Evolutionary conservation across 2,329 filamentous ascomycete genomes (phyloP).

Genomic region (Teratosphaeria viscida): DNA sequence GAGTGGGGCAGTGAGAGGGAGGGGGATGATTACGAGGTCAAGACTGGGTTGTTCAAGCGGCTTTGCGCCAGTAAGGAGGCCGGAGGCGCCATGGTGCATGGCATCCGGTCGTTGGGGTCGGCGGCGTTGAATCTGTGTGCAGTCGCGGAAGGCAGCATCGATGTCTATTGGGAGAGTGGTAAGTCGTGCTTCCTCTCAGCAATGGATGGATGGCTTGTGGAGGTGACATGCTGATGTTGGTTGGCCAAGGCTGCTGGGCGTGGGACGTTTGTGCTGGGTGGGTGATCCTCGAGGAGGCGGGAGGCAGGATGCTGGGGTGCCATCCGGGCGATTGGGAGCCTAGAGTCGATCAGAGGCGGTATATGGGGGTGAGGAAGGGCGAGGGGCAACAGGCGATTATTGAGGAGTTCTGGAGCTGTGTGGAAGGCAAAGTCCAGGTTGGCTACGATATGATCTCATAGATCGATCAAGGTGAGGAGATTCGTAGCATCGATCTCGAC

Average conservation of each 20-base stretch:
- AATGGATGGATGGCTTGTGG: too few species aligned
- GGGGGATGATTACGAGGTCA: conserved; percentile 61
- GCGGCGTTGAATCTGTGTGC: conserved; percentile 67
- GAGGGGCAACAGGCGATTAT: conserved; percentile 36
- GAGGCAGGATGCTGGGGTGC: conserved; percentile 59
- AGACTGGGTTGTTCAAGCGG: conserved; percentile 53
- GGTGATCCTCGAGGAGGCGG: conserved; percentile 65
- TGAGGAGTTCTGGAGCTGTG: conserved; percentile 39
- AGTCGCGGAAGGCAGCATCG: conserved; percentile 60
- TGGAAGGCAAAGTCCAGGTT: conserved; percentile 36
- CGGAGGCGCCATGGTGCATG: conserved; percentile 63
- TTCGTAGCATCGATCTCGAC: too few species aligned
- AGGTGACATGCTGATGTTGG: too few species aligned
- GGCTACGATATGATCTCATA: conserved; percentile 16
- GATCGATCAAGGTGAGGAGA: too few species aligned
- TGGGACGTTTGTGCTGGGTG: conserved; percentile 80
- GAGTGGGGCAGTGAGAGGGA: conserved; percentile 62
- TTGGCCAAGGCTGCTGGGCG: conserved; percentile 58
- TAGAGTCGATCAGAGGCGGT: conserved; percentile 46
- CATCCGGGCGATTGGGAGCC: conserved; percentile 63
- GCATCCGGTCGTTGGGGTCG: conserved; percentile 57
- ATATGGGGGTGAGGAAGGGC: conserved; percentile 38
- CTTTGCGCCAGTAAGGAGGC: conserved; percentile 34
- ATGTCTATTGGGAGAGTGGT: conserved; percentile 63
- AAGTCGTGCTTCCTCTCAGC: neutral